Evolutionary conservation across 2,329 filamentous ascomycete genomes (phyloP).

Genomic region (Apiospora hydei): DNA sequence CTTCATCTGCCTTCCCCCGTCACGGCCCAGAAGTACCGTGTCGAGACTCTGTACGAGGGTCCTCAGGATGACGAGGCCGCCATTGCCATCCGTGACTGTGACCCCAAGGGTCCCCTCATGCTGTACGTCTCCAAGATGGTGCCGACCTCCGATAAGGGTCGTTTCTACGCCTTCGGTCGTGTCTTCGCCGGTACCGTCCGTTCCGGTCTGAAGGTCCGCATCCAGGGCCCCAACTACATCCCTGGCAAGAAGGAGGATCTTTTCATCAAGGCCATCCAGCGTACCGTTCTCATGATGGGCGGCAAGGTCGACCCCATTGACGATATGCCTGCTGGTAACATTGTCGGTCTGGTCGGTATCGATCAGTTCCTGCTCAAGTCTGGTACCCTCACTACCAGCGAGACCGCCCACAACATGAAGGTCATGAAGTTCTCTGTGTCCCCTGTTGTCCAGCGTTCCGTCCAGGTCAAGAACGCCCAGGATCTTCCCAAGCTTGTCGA

Average conservation of each 20-base stretch:
- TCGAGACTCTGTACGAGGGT: constrained; percentile 98
- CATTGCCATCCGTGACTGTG: constrained; percentile 98
- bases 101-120: constrained; percentile 98
- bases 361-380: constrained; percentile 99
- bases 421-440: constrained; percentile 99
- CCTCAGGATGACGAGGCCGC: constrained; percentile 89
- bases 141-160: constrained; percentile 98
- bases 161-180: constrained; percentile 99
- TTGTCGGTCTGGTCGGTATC: constrained; percentile 98
- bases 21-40: constrained; percentile 97
- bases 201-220: constrained; percentile 99
- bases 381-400: constrained; percentile 96
- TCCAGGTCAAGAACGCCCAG: constrained; percentile 99
- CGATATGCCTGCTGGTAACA: constrained; percentile 99
- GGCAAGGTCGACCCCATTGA: constrained; percentile 99
- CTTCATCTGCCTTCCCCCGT: constrained; percentile 96
- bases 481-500: constrained; percentile 99
- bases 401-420: constrained; percentile 99
- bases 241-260: constrained; percentile 99
- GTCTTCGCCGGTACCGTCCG: constrained; percentile 98
- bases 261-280: constrained; percentile 99
- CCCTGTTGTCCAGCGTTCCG: constrained; percentile 96
- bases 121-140: constrained; percentile 99
- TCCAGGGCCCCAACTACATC: constrained; percentile 98
- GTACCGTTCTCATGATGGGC: constrained; percentile 99